A percentile compares a stretch with the other conserved stretches of the same genome.
Conservation (phyloP, 805 yeast genomes). For the Nadsonia fulvescens region DNA sequence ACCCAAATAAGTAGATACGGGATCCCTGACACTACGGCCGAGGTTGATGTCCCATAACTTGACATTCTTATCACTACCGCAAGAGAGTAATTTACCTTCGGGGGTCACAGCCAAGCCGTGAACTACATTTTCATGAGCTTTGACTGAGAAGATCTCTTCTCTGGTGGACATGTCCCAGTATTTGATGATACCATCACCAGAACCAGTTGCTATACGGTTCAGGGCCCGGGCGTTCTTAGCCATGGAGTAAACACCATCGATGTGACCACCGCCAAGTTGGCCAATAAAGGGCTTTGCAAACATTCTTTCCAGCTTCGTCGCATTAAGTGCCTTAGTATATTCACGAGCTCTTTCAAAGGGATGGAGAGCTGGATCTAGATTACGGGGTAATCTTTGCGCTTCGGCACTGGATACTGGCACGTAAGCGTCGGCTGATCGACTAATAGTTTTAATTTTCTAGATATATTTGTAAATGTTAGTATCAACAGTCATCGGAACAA, state of each 20-base stretch:
- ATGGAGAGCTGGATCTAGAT: slow-evolving; percentile 83
- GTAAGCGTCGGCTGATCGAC: slow-evolving; percentile 79
- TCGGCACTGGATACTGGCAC: slow-evolving; percentile 86
- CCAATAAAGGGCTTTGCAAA: slow-evolving; percentile 96
- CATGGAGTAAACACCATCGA: slow-evolving; percentile 81
- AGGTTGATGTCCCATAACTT: slow-evolving; percentile 69
- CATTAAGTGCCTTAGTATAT: slow-evolving; percentile 83
- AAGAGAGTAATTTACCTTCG: slow-evolving; percentile 43
- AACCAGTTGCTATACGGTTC: slow-evolving; percentile 71
- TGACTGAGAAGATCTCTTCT: slow-evolving; percentile 55
- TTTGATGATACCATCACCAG: slow-evolving; percentile 89
- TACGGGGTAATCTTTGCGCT: slow-evolving; percentile 72
- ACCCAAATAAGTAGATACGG: slow-evolving; percentile 65
- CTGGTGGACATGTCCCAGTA: slow-evolving; percentile 82
- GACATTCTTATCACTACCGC: slow-evolving; percentile 80
- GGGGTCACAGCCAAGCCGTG: slow-evolving; percentile 72
- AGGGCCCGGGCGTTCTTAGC: slow-evolving; percentile 60
- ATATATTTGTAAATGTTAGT: no score
- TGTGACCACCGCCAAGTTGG: slow-evolving; percentile 85
- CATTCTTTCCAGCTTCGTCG: slow-evolving; percentile 88
- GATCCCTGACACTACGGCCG: slow-evolving; percentile 31
- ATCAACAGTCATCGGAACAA: no score
- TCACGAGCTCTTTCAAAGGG: slow-evolving; percentile 96
- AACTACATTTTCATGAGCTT: slow-evolving; percentile 82
- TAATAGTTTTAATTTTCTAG: slow-evolving; percentile 71